Base-by-base conservation (phyloP, 768 basidiomycete species). In the Mycena leptocephala region DNA sequence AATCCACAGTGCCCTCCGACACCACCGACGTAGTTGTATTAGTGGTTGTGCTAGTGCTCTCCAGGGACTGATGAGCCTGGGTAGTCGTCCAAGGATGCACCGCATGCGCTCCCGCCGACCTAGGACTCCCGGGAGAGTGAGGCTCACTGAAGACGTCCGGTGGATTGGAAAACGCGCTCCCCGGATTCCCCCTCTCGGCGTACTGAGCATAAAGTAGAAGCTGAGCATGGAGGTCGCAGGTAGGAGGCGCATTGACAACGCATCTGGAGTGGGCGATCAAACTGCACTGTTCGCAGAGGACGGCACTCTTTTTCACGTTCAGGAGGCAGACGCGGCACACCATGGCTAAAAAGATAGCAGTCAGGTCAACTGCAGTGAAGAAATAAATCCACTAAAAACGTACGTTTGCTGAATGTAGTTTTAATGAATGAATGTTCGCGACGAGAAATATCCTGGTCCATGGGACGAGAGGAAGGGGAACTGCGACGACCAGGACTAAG, bases 371-470 rank as follows among this genome's bases (percentile, higher is more conserved):
- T 28, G 28, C 56, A 56, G 11, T 22, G 39, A 67, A 51, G 37
- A 61, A 39, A 63, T 62, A 67, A n/a, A 67, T 24, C 32, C 72
- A 53, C n/a, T n/a, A n/a, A n/a, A n/a, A n/a, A 88, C 95, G 83
- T 82, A 98, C 97, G 92, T 88, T 97, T 97, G 81, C 93, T 93
- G 84, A 99, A 98, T 10, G 95, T 95, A 5, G 96, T 97, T 87
- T 96, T 97, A 33, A 98, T 94, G 83, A 98, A 97, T 14, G 91
- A 90, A 80, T 98, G 97, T 43, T 93, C 90, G 59, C 92, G 90
- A 24, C 93, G 90, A 5, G 92, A 90, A 76, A 94, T 90, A 16
- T 90, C 90, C 79, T 86, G 86, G 75, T 89, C 84, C 59, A 80
- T 85, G 48, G 86, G 86, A 58, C 83, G 85, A 66, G 89, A 87